A percentile compares a stretch with the other conserved stretches of the same genome.
phyloP scores from a whole-genome alignment of 73 alveolate species.

The Tetrahymena malaccensis region DNA sequence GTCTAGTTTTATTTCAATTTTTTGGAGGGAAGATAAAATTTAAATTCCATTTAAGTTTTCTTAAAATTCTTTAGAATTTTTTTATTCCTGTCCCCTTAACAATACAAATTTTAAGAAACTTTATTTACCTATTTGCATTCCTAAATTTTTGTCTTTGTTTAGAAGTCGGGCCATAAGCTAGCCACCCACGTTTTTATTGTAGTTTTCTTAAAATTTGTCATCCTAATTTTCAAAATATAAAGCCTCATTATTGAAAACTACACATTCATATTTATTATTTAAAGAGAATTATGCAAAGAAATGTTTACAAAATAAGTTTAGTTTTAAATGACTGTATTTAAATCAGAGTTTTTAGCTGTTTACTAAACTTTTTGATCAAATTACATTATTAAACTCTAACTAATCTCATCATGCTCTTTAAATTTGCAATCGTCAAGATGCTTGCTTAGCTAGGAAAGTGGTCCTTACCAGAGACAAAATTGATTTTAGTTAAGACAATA shows the following conservation, averaged over 20 bases:
- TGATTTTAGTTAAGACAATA: background rate
- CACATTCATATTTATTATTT: background rate
- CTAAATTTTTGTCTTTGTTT: background rate
- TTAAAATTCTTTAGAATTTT: background rate
- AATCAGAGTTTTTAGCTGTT: background rate
- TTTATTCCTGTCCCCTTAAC: background rate
- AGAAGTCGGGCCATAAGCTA: background rate
- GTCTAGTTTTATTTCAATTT: background rate
- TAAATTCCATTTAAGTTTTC: background rate
- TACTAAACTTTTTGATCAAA: background rate
- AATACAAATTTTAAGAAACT: background rate
- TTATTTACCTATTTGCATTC: background rate
- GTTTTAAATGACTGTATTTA: background rate
- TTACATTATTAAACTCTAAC: background rate
- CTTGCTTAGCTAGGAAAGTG: background rate
- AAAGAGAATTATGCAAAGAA: background rate
- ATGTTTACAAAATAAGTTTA: background rate
- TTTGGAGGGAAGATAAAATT: background rate
- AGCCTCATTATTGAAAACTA: background rate
- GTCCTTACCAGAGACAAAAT: background rate
- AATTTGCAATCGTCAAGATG: background rate
- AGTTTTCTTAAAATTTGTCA: background rate
- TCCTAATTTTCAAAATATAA: background rate
- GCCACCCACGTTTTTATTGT: background rate
- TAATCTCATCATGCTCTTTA: background rate